Conservation (phyloP, 2,329 filamentous ascomycete species). For the Arthrobotrys entomopaga region DNA sequence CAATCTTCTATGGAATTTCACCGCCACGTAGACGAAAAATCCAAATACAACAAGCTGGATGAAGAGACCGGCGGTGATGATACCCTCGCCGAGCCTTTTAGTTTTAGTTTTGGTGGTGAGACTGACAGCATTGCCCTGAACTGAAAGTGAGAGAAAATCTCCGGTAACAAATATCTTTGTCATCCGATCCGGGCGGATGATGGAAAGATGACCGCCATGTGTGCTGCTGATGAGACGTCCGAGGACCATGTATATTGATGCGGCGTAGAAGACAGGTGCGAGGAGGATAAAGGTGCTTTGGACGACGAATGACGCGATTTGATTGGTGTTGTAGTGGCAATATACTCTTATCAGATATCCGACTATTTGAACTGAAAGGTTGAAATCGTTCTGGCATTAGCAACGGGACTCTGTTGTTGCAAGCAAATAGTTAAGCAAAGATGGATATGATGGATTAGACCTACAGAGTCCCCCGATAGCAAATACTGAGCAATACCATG, state of each 20-base stretch:
- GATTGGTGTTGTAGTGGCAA: slow-evolving; percentile 57
- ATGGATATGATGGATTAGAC: slow-evolving; percentile 57
- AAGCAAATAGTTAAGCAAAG: slow-evolving; percentile 29
- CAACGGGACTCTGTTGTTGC: neutral
- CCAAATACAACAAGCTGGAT: slow-evolving; percentile 70
- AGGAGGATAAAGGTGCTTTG: slow-evolving; percentile 65
- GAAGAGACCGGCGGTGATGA: slow-evolving; percentile 69
- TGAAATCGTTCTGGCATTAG: neutral
- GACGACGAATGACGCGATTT: slow-evolving; percentile 62
- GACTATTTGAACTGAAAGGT: slow-evolving; percentile 63
- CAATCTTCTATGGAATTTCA: slow-evolving; percentile 64
- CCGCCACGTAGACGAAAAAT: slow-evolving; percentile 67
- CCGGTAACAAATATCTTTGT: slow-evolving; percentile 69
- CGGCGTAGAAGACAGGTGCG: slow-evolving; percentile 66
- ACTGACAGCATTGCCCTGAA: slow-evolving; percentile 65
- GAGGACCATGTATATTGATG: slow-evolving; percentile 67
- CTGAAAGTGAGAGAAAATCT: slow-evolving; percentile 67
- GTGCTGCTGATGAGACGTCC: slow-evolving; percentile 60
- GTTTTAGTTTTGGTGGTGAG: slow-evolving; percentile 60
- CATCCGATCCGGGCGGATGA: slow-evolving; percentile 64
- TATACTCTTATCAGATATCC: slow-evolving; percentile 62
- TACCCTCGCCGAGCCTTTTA: slow-evolving; percentile 63
- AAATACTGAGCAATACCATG: slow-evolving; percentile 66
- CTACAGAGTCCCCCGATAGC: slow-evolving; percentile 65
- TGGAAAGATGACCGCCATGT: slow-evolving; percentile 63